These are phyloP conservation scores for Nitzschia sp. DNA, from an alignment of 108 stramenopile genomes.

Conservation along the genomic window DNA sequence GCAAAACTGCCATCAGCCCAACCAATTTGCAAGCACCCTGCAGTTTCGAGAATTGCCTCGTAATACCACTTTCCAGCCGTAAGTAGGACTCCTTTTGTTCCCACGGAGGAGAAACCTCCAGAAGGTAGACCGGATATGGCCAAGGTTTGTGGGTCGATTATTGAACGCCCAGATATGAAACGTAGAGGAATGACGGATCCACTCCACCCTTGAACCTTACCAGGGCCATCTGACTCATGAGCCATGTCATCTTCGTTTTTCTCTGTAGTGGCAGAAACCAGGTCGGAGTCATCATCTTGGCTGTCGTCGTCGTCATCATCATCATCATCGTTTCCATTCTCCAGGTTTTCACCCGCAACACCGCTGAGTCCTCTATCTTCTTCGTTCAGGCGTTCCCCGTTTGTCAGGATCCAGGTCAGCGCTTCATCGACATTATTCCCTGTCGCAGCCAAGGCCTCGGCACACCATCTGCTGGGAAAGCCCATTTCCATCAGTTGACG, in stretches of 20 bases:
- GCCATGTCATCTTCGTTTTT: not conserved
- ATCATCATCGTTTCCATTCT: slow-evolving; percentile 54
- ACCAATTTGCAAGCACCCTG: slow-evolving; percentile 93
- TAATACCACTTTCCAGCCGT: slow-evolving; percentile 93
- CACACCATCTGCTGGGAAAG: slow-evolving; percentile 92
- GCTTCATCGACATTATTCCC: slow-evolving; percentile 94
- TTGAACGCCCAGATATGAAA: slow-evolving; percentile 71
- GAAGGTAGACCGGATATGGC: slow-evolving; percentile 72
- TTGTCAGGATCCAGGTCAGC: slow-evolving; percentile 93
- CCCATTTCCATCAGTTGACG: slow-evolving; percentile 95
- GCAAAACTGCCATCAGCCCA: slow-evolving; percentile 89
- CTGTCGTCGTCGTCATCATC: slow-evolving; percentile 51
- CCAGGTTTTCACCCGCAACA: slow-evolving; percentile 57
- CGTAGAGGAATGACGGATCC: slow-evolving; percentile 67
- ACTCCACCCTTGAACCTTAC: slow-evolving; percentile 46
- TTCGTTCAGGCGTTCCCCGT: slow-evolving; percentile 82
- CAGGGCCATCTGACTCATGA: not conserved
- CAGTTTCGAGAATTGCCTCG: slow-evolving; percentile 84
- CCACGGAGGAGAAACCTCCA: slow-evolving; percentile 87
- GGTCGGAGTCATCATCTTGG: slow-evolving; percentile 19
- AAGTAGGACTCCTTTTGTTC: slow-evolving; percentile 79
- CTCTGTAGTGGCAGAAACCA: not conserved
- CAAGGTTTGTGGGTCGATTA: slow-evolving; percentile 62
- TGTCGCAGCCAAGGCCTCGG: slow-evolving; percentile 85
- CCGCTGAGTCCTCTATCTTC: slow-evolving; percentile 76